Conservation (phyloP, 106 monocot species). For the Acanthochlamys bracteata region DNA sequence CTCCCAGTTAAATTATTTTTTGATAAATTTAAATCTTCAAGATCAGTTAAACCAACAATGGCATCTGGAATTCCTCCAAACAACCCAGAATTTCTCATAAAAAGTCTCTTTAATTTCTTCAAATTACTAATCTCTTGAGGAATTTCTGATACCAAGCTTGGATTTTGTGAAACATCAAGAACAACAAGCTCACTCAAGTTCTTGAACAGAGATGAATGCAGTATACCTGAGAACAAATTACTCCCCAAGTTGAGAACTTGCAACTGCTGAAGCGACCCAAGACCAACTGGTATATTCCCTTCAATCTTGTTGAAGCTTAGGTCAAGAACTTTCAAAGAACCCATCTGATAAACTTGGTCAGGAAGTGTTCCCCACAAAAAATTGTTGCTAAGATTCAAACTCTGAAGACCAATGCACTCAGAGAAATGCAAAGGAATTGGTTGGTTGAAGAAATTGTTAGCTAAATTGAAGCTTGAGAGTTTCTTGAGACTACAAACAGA, state of each 20-base stretch:
- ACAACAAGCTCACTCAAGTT: slow-evolving; percentile 29
- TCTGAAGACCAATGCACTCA: slow-evolving; percentile 28
- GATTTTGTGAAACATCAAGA: slow-evolving; percentile 54
- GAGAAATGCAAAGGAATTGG: slow-evolving; percentile 50
- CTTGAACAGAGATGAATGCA: slow-evolving; percentile 28
- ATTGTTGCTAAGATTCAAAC: slow-evolving; percentile 52
- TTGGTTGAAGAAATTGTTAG: slow-evolving; percentile 47
- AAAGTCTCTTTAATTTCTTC: slow-evolving; percentile 24
- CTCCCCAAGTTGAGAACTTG: slow-evolving; percentile 48
- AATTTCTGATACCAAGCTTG: slow-evolving; percentile 27
- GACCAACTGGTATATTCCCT: slow-evolving; percentile 29
- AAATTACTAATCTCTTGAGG: slow-evolving; percentile 41
- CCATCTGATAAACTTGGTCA: slow-evolving; percentile 36
- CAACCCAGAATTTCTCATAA: slow-evolving; percentile 46
- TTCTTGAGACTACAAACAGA: slow-evolving; percentile 40
- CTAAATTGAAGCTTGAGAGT: slow-evolving; percentile 45
- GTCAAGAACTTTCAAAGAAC: slow-evolving; percentile 39
- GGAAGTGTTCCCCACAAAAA: slow-evolving; percentile 57
- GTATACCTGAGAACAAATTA: slow-evolving; percentile 45
- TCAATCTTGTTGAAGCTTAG: slow-evolving; percentile 50
- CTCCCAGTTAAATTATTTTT: slow-evolving; percentile 52
- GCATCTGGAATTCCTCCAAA: slow-evolving; percentile 40
- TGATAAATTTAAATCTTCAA: slow-evolving; percentile 52
- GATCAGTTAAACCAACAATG: slow-evolving; percentile 20
- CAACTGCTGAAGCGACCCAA: slow-evolving; percentile 28